phyloP scores from a whole-genome alignment of 306 rosid species.

The Rosa chinensis region DNA sequence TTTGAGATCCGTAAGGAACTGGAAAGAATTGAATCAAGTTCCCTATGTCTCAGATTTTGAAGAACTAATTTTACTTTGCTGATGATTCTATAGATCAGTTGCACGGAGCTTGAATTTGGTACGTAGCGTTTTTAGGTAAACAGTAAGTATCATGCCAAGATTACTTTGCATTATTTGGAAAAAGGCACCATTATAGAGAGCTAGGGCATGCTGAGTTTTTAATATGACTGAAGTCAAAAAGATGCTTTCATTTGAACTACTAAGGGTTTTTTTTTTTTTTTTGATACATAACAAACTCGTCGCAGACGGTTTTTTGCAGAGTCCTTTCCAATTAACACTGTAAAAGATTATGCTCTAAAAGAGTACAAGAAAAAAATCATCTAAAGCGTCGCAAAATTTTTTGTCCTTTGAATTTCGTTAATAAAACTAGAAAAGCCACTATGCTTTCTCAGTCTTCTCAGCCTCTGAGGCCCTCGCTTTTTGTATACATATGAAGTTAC shows the following conservation, averaged over 20 bases:
- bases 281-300: not conserved
- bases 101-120: not conserved
- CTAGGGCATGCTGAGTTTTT: not conserved
- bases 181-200: not conserved
- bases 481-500: conserved; percentile 23
- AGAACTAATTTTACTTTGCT: not conserved
- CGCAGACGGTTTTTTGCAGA: not conserved
- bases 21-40: no score
- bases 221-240: not conserved
- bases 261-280: not conserved
- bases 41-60: not conserved
- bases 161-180: not conserved
- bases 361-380: not conserved
- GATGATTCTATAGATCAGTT: no score
- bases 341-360: conserved; percentile 2
- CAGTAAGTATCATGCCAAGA: not conserved
- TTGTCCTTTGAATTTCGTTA: conserved; percentile 22
- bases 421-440: conserved; percentile 31
- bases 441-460: conserved; percentile 24
- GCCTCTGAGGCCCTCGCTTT: conserved; percentile 17
- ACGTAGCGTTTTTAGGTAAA: not conserved
- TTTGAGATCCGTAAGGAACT: no score
- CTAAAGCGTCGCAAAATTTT: conserved; percentile 41
- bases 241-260: not conserved
- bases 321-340: not conserved